Evolutionary conservation across 257 asterid species (phyloP).

Genomic region (Agastache rugosa): DNA sequence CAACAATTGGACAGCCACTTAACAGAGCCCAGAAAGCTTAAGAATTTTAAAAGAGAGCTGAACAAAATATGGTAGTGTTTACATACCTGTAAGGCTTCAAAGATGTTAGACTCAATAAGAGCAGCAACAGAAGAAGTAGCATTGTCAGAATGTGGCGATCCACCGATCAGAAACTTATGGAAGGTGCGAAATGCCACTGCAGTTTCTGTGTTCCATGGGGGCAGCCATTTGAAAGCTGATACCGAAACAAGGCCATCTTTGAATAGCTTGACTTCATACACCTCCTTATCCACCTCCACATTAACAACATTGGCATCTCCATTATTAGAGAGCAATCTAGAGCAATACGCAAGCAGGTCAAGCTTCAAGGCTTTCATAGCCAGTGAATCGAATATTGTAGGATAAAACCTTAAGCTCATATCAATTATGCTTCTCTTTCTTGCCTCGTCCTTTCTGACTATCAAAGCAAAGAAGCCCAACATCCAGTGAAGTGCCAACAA

Average conservation of each 20-base stretch:
- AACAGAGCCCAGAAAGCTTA: constrained; percentile 22
- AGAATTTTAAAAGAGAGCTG: background rate
- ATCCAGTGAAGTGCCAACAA: constrained; percentile 88
- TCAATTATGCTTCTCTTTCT: constrained; percentile 58
- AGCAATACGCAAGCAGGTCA: constrained; percentile 77
- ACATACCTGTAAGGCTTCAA: constrained; percentile 68
- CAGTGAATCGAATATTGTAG: constrained; percentile 74
- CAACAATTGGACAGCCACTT: constrained; percentile 18
- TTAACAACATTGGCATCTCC: constrained; percentile 48
- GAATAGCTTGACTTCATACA: constrained; percentile 63
- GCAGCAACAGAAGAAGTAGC: constrained; percentile 43
- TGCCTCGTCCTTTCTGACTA: constrained; percentile 53
- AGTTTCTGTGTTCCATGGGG: constrained; percentile 94
- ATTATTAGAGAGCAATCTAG: constrained; percentile 48
- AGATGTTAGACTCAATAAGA: constrained; percentile 55
- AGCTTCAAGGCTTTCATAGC: constrained; percentile 89
- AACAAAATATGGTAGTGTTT: constrained; percentile 19
- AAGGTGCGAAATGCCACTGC: constrained; percentile 87
- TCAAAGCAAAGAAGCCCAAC: constrained; percentile 62
- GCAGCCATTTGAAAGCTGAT: constrained; percentile 90
- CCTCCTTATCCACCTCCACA: constrained; percentile 45
- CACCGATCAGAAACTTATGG: constrained; percentile 77
- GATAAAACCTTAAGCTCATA: constrained; percentile 79
- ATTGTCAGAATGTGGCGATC: constrained; percentile 64
- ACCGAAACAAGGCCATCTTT: constrained; percentile 84